Conservation (phyloP, 2,329 filamentous ascomycete species). For the Clarireedia hainanense region DNA sequence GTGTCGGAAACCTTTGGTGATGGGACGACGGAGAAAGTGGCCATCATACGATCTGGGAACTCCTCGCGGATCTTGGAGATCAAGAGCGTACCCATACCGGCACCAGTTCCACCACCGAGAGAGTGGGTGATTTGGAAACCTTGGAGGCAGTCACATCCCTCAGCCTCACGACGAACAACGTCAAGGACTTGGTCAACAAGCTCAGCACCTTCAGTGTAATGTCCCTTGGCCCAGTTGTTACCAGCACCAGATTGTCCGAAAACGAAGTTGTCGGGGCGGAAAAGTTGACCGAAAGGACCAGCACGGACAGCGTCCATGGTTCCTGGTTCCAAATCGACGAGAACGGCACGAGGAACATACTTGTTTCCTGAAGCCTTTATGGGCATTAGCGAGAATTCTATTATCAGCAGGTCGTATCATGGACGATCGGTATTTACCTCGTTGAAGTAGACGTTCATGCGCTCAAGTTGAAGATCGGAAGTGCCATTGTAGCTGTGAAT, state of each 20-base stretch:
- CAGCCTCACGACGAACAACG: conserved; percentile 96
- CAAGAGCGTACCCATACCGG: conserved; percentile 98
- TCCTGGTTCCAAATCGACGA: conserved; percentile 98
- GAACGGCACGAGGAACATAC: conserved; percentile 97
- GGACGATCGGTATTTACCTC: conserved; percentile 49
- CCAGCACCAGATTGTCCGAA: conserved; percentile 99
- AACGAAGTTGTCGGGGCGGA: conserved; percentile 99
- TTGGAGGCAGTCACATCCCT: conserved; percentile 98
- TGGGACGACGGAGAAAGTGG: conserved; percentile 97
- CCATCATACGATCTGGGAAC: conserved; percentile 99
- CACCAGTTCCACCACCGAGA: conserved; percentile 99
- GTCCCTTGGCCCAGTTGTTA: conserved; percentile 99
- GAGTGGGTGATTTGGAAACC: conserved; percentile 99
- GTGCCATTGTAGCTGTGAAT: conserved; percentile 80
- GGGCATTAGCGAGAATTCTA: conserved; percentile 23
- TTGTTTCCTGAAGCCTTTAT: conserved; percentile 88
- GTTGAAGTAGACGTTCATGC: conserved; percentile 99
- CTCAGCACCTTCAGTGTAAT: conserved; percentile 99
- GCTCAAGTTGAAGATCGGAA: conserved; percentile 98
- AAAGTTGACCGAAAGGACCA: conserved; percentile 96
- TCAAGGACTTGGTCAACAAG: conserved; percentile 97
- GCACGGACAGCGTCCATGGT: conserved; percentile 99
- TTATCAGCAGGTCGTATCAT: neutral
- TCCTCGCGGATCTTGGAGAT: conserved; percentile 99
- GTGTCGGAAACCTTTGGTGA: conserved; percentile 99